Base-by-base conservation (phyloP, 371 early-diverging fungal species). In the Actinomortierella wolfii region DNA sequence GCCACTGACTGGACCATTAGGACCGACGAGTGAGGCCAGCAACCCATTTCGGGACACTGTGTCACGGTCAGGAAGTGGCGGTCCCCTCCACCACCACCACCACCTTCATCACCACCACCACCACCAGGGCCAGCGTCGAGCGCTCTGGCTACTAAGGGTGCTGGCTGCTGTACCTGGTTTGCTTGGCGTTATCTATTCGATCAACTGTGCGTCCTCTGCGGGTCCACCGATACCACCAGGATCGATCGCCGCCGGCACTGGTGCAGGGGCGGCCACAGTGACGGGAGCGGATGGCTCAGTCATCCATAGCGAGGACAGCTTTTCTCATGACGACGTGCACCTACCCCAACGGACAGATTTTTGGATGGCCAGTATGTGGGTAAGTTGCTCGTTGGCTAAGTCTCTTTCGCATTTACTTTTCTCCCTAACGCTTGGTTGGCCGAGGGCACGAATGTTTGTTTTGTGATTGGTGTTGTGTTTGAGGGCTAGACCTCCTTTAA, bases 281-380 rank as follows among this genome's bases (percentile, higher is more conserved):
- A 60, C 21, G 34, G 34, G 34, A 4, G 34, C 34, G 4, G 34
- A 34, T 34, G 34, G 34, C 34, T 34, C 34, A 11, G 11, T 34
- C 7, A 34, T 34, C 34, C 34, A 34, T 34, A 11, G 34, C 34
- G 34, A 34, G 34, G 34, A 34, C 34, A 34, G 34, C 34, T 34
- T 34, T 47, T 14, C 47, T 60, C 20, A 45, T 62, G 47, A 59
- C 54, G 29, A 59, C 52, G 23, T 43, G 11, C 21, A 39, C 15
- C 18, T 54, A 6, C 18, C 79, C 24, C 61, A 34, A 11, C 34
- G 74, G 26, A 57, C 78, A 17, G 86, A 87, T 50, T 86, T 79
- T 67, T 81, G 78, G 79, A 68, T 85, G 2, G 86, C 86, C 28
- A 77, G 70, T 45, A 65, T 84, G 59, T 86, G 85, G 80, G 88